Conservation (phyloP, 176 grass and related monocot genomes). For the Luzula sylvatica region DNA sequence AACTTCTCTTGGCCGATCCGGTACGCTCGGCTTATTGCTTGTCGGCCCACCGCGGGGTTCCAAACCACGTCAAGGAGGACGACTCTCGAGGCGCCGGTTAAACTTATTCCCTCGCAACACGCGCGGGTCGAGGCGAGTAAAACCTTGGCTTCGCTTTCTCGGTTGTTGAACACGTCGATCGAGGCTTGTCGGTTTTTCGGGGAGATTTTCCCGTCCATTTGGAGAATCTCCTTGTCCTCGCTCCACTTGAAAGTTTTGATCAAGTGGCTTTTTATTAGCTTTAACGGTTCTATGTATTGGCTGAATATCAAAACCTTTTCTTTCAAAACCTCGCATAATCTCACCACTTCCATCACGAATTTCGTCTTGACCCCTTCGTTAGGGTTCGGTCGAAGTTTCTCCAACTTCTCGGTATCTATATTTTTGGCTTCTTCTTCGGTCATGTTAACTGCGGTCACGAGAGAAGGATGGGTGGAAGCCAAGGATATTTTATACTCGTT, state of each 20-base stretch:
- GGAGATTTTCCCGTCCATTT: slow-evolving; percentile 69
- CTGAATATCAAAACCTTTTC: slow-evolving; percentile 94
- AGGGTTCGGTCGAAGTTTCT: slow-evolving; percentile 41
- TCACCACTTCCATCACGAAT: slow-evolving; percentile 80
- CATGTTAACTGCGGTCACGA: slow-evolving; percentile 57
- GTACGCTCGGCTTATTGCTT: slow-evolving; percentile 82
- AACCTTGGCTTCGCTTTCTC: slow-evolving; percentile 53
- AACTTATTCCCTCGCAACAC: slow-evolving; percentile 87
- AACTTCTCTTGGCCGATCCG: slow-evolving; percentile 78
- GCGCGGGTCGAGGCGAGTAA: slow-evolving; percentile 89
- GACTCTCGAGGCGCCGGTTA: slow-evolving; percentile 89
- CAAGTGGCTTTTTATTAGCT: slow-evolving; percentile 57
- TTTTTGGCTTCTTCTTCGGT: too few relatives aligned
- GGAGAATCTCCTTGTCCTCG: slow-evolving; percentile 72
- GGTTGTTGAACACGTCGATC: slow-evolving; percentile 80
- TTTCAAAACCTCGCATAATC: slow-evolving; percentile 46
- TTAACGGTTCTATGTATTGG: slow-evolving; percentile 74
- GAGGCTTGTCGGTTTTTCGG: slow-evolving; percentile 51
- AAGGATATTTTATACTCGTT: slow-evolving; percentile 58
- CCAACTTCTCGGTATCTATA: slow-evolving; percentile 44
- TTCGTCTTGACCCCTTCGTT: slow-evolving; percentile 81
- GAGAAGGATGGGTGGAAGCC: slow-evolving; percentile 76
- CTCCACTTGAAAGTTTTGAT: slow-evolving; percentile 59
- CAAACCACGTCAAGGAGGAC: slow-evolving; percentile 87
- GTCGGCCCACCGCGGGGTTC: slow-evolving; percentile 78